Evolutionary conservation across 768 basidiomycete genomes (phyloP).

Genomic region (Termitomyces sp.): DNA sequence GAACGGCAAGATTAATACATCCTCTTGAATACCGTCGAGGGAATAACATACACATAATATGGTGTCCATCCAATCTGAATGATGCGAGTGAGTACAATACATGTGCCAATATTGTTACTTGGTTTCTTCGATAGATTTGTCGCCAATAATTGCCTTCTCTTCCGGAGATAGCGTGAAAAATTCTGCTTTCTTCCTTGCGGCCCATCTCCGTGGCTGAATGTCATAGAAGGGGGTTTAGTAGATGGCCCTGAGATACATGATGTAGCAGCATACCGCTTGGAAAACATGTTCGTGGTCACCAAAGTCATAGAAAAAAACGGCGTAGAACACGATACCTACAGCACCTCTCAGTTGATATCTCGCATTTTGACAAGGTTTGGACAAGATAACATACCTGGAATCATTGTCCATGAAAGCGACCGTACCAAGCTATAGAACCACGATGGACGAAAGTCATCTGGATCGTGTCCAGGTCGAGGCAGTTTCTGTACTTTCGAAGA

Average conservation of each 20-base stretch:
- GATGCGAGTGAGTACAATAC: neutral
- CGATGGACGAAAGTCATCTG: conserved; percentile 48
- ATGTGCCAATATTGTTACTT: neutral
- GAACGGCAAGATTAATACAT: neutral
- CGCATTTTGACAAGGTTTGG: neutral
- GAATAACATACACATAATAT: neutral
- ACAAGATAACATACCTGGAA: conserved; percentile 40
- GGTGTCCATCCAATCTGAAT: neutral
- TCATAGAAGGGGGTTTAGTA: neutral
- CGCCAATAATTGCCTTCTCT: conserved; percentile 36
- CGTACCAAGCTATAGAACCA: conserved; percentile 54
- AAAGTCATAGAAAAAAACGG: conserved; percentile 59
- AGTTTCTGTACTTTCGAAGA: conserved; percentile 14
- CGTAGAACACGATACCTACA: conserved; percentile 50
- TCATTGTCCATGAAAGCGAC: conserved; percentile 45
- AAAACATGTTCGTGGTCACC: conserved; percentile 71
- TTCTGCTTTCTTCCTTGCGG: conserved; percentile 36
- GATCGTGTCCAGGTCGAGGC: conserved; percentile 13
- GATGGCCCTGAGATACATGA: neutral
- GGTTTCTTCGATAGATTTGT: neutral
- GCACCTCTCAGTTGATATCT: neutral
- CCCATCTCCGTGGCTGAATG: conserved; percentile 54
- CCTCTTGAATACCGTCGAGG: too few species aligned
- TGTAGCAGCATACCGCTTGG: conserved; percentile 43
- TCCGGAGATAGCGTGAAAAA: conserved; percentile 57